Evolutionary conservation across 2,329 filamentous ascomycete genomes (phyloP), one percentile per base, ranked within the genome.

Genomic region (Aspergillus proliferans): DNA sequence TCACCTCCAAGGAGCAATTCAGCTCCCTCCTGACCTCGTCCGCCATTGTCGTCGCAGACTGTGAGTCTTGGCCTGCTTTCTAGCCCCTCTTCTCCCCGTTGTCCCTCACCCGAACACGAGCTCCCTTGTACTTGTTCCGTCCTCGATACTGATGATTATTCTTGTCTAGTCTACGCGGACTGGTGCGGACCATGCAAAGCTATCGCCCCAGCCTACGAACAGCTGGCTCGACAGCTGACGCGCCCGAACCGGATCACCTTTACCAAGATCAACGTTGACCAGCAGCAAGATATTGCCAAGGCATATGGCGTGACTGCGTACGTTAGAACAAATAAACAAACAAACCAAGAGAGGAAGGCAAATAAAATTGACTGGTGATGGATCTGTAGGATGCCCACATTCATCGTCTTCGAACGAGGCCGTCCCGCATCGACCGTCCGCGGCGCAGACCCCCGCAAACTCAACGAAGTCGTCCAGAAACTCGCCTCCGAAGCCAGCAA

Each of bases 171-270:
- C 77, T 92, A 88, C 63, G 88, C 90, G 62, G 85, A 88, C 63
- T 93, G 87, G 85, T 95, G 87, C 65, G 84, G 76, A 30, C 87
- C 89, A 63, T 95, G 90, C 80, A 87, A 88, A 61, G 78, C 82
- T 56, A 90, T 97, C 57, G 87, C 86, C 5, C 88, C 91, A 15
- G 71, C 90, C 54, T 96, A 88, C 74, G 87, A 93, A 62, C 75
- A 84, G 65, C 80, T 96, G 44, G 84, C 90, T 28, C 66, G 72
- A 41, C 78, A 84, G 53, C 79, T 95, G 42, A 86, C 88, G 15
- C 80, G 83, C 46, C 80, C 85, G 14, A 83, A 84, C 58, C 75
- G 80, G 56, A 84, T 95, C 59, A 87, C 85, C 30, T 96, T 97
- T 68, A 83, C 83, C 67, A 95, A 93, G 75, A 80, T 96, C 73